Conservation (phyloP, 2,329 filamentous ascomycete species). For the Ceratocystis eucalypticola region DNA sequence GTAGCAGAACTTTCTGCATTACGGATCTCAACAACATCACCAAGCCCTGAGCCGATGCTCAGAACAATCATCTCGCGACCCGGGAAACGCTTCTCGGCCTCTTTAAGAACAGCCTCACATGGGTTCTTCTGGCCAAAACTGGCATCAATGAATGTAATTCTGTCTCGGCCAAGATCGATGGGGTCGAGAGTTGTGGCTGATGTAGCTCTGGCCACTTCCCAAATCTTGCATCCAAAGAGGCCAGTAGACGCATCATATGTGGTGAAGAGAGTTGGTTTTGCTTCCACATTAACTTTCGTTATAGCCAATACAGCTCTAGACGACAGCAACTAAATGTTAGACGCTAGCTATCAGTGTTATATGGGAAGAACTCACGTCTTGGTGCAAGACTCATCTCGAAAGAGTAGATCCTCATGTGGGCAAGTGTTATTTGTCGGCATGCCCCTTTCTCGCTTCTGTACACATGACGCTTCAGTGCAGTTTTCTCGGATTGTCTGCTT, state of each 20-base stretch:
- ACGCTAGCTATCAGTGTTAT: too few species aligned
- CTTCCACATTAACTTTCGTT: constrained; percentile 12
- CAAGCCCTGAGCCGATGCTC: too few species aligned
- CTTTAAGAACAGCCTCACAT: too few species aligned
- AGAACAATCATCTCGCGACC: too few species aligned
- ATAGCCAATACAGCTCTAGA: neutral
- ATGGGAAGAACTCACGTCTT: neutral
- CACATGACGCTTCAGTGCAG: neutral
- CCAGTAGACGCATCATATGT: constrained; percentile 23
- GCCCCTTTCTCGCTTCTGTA: neutral
- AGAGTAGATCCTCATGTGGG: neutral
- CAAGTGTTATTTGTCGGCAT: neutral
- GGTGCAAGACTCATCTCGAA: neutral
- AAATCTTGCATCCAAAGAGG: constrained; percentile 23
- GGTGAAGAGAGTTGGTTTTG: constrained; percentile 21
- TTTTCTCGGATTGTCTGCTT: neutral
- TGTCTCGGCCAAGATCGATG: constrained; percentile 20
- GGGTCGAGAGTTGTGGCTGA: constrained; percentile 25
- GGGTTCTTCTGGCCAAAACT: too few species aligned
- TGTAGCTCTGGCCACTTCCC: constrained; percentile 25
- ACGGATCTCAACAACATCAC: too few species aligned
- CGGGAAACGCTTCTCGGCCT: too few species aligned
- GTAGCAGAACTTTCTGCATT: too few species aligned
- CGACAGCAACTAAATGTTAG: neutral
- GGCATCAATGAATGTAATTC: too few species aligned